Base-by-base conservation (phyloP, 805 yeast species). In the Ogataea dorogensis region DNA sequence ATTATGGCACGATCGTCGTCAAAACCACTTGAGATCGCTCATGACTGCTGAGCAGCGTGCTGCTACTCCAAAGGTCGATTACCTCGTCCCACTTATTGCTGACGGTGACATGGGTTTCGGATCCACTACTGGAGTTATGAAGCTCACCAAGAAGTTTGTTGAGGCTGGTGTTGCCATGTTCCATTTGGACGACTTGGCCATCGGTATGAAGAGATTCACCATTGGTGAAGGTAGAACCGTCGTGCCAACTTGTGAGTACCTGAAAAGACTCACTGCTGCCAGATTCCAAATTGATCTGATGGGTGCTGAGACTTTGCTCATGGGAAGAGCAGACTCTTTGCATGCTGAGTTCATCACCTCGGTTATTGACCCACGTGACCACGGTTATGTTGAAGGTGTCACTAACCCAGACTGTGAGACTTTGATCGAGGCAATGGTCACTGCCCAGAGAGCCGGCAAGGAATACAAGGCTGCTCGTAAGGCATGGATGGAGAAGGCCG, bases 71-170 rank as follows among this genome's bases (percentile, higher is more conserved):
- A 33, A 33, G 54, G 63, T 44, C 10, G 79, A 77, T 46, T 77
- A 78, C 47, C 47, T 77, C 49, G 65, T 75, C 40, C 84, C 84
- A 5, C 73, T 78, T 26, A 72, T 78, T 48, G 84, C 84, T 4
- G 84, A 77, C 51, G 84, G 73, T 4, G 83, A 77, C 45, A 77
- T 80, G 49, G 84, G 84, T 8, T 81, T 77, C 49, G 84, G 84
- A 17, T 80, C 82, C 5, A 57, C 70, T 12, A 72, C 77, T 2
- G 71, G 81, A 0, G 77, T 77, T 7, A 77, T 77, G 84, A 77
- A 77, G 50, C 53, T 78, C 32, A 80, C 82, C 19, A 77, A 77
- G 52, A 56, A 75, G 29, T 77, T 77, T 59, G 82, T 80, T 10
- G 83, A 77, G 52, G 65, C 67, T 13, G 84, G 84, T 17, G 83